These are phyloP conservation scores for Furcasterigmium sp. DNA, from an alignment of 2,329 filamentous ascomycete genomes.

Conservation along the genomic window DNA sequence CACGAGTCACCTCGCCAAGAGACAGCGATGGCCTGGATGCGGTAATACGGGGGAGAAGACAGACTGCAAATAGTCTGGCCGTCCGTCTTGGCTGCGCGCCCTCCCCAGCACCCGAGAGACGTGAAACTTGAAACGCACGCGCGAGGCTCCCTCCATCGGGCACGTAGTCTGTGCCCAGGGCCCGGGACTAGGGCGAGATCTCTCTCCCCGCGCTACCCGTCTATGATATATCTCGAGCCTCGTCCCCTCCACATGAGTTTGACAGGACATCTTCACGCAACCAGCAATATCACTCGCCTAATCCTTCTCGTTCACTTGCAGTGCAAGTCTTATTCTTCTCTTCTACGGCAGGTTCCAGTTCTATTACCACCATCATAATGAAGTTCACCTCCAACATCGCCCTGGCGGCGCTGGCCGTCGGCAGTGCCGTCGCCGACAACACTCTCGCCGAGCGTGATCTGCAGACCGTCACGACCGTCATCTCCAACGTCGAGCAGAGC, in stretches of 20 bases:
- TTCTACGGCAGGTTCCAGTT: not conserved
- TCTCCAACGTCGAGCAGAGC: constrained; percentile 9
- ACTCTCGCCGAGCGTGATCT: constrained; percentile 10
- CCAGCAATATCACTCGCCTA: not conserved
- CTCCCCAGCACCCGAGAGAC: not conserved
- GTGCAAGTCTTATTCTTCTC: not conserved
- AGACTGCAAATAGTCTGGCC: not conserved
- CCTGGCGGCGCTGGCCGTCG: constrained; percentile 9
- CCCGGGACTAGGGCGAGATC: not conserved
- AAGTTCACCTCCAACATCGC: constrained; percentile 14
- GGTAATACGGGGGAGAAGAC: not conserved
- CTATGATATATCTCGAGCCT: not conserved
- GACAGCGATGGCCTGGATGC: not conserved
- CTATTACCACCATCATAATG: constrained; percentile 5
- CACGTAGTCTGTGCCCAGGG: not conserved
- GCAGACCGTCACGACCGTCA: constrained; percentile 10
- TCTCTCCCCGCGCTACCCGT: not conserved
- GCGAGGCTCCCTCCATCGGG: not conserved
- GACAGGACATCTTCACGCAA: not conserved
- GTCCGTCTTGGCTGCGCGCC: not conserved
- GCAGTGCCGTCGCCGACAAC: constrained; percentile 10
- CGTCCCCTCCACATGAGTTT: too few relatives aligned
- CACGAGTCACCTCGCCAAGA: too few relatives aligned
- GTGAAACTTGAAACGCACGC: constrained; percentile 1
- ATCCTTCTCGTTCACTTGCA: not conserved